Evolutionary conservation across 1,284 basidiomycete species (phyloP).

Genomic region (Melampsora abietis-canadensis): DNA sequence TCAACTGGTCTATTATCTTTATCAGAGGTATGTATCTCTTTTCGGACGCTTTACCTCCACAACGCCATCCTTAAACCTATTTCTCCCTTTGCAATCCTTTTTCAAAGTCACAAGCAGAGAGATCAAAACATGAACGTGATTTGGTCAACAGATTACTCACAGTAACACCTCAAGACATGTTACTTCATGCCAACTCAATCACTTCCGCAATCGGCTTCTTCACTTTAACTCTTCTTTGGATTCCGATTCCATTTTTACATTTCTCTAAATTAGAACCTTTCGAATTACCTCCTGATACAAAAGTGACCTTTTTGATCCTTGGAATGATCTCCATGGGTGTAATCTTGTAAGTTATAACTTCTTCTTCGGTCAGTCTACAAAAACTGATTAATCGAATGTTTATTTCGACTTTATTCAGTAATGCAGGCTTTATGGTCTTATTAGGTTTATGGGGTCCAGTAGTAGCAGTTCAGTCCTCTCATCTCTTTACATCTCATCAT

Average conservation of each 20-base stretch:
- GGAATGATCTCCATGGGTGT: slow-evolving; percentile 18
- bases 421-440: slow-evolving; percentile 28
- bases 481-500: background rate
- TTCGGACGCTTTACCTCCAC: background rate
- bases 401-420: background rate
- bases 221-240: slow-evolving; percentile 14
- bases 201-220: background rate
- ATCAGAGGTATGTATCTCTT: background rate
- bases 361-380: background rate
- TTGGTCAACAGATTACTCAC: too few relatives aligned
- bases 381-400: background rate
- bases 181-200: slow-evolving; percentile 24
- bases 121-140: too few relatives aligned
- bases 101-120: too few relatives aligned
- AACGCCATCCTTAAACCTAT: background rate
- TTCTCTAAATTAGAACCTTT: slow-evolving; percentile 1
- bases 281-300: slow-evolving; percentile 8
- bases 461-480: slow-evolving; percentile 10
- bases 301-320: slow-evolving; percentile 18
- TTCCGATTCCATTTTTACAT: slow-evolving; percentile 19
- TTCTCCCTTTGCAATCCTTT: background rate
- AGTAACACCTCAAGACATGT: background rate
- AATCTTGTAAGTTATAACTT: slow-evolving; percentile 6
- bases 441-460: slow-evolving; percentile 31
- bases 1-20: background rate